Evolutionary conservation across 1,284 basidiomycete species (phyloP).

Genomic region (Naganishia sp.): DNA sequence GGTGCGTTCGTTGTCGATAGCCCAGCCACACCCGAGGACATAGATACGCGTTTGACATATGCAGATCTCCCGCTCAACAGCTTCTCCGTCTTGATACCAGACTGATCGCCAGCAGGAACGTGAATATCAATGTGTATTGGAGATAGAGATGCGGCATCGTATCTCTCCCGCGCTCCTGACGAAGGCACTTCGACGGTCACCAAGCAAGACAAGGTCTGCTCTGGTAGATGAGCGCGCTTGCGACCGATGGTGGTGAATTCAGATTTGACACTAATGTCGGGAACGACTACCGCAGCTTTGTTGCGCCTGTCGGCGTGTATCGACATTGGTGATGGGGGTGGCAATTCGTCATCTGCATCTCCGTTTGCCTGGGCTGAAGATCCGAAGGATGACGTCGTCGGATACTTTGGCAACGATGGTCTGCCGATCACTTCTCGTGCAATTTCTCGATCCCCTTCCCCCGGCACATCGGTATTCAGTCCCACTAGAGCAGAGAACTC

Average conservation of each 20-base stretch:
- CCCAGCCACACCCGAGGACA: too few species aligned
- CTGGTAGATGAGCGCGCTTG: conserved; percentile 56
- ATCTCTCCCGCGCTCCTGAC: conserved; percentile 57
- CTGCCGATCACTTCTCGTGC: not conserved
- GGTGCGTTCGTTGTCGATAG: too few species aligned
- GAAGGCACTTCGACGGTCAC: conserved; percentile 84
- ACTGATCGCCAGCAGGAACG: too few species aligned
- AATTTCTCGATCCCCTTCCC: not conserved
- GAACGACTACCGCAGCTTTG: conserved; percentile 65
- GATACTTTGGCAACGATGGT: not conserved
- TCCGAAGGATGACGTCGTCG: not conserved
- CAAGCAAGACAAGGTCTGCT: conserved; percentile 80
- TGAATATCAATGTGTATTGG: too few species aligned
- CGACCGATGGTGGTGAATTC: conserved; percentile 81
- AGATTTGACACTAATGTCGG: conserved; percentile 81
- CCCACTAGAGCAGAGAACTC: conserved; percentile 86
- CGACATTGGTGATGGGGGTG: not conserved
- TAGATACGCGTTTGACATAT: too few species aligned
- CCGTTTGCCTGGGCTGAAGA: not conserved
- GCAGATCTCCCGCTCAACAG: too few species aligned
- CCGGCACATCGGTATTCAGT: conserved; percentile 62
- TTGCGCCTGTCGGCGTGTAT: not conserved
- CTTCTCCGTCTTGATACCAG: too few species aligned
- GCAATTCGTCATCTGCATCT: conserved; percentile 19
- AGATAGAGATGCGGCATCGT: conserved; percentile 34